These are phyloP conservation scores for Lactarius sanguifluus DNA, from an alignment of 768 basidiomycete genomes.

Conservation along the genomic window DNA sequence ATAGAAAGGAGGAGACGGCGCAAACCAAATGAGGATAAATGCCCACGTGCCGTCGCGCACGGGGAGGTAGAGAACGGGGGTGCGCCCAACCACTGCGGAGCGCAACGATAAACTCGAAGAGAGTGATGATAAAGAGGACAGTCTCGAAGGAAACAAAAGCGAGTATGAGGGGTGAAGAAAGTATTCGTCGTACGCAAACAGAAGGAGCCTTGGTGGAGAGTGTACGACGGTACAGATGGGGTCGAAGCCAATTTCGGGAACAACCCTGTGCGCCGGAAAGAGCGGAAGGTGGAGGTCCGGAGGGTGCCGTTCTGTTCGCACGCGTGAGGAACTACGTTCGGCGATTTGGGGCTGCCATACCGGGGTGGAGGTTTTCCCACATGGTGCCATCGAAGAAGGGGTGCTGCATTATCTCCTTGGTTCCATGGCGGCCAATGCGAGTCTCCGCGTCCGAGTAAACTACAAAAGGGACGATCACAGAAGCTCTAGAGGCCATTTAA, in stretches of 20 bases:
- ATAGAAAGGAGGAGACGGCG: not conserved
- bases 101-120: constrained; percentile 30
- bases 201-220: constrained; percentile 17
- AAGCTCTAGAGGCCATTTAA: not conserved
- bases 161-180: not conserved
- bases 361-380: constrained; percentile 53
- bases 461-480: constrained; percentile 35
- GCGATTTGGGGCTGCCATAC: constrained; percentile 41
- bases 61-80: constrained; percentile 30
- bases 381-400: constrained; percentile 56
- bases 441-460: constrained; percentile 57
- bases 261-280: constrained; percentile 2
- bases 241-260: constrained; percentile 20
- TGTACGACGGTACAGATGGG: constrained; percentile 16
- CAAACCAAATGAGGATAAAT: constrained; percentile 33
- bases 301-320: constrained; percentile 48
- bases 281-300: constrained; percentile 63
- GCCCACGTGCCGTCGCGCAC: constrained; percentile 34
- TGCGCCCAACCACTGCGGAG: constrained; percentile 31
- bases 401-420: constrained; percentile 66
- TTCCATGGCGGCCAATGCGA: constrained; percentile 61
- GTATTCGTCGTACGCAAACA: constrained; percentile 20
- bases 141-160: constrained; percentile 30
- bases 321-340: constrained; percentile 7
- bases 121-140: constrained; percentile 32